Base-by-base conservation (phyloP, 2,329 filamentous ascomycete species). In the Macrophomina tecta region DNA sequence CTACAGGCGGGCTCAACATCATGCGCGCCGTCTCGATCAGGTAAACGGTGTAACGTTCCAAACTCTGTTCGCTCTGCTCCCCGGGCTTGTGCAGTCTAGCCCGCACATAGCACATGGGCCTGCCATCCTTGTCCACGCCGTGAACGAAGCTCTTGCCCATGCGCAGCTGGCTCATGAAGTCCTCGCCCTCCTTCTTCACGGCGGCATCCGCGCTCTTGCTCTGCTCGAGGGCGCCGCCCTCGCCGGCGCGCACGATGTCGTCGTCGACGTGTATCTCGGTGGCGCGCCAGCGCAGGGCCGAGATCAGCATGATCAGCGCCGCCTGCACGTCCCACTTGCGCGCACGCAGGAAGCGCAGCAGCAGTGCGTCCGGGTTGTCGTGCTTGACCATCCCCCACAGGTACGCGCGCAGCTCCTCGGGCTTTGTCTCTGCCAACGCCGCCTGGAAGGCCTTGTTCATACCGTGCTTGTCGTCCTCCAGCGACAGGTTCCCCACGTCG, bases 371-470 rank as follows among this genome's bases (percentile, higher is more conserved):
- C 0, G 95, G 95, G 76, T 98, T 89, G 75, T 99, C 95, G 73
- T 95, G 90, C 82, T 98, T 99, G 67, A 94, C 87, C 93, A 97
- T 97, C 71, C 83, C 86, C 95, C 95, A 98, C 75, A 98, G 91
- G 0, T 93, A 90, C 16, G 85, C 83, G 63, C 93, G 88, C 70
- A 99, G 87, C 51, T 90, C 85, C 73, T 96, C 92, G 0, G 94
- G 92, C 0, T 89, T 86, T 73, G 91, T 86, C 68, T 86, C 92
- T 58, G 90, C 89, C 9, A 99, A 80, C 0, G 93, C 92, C 48
- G 94, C 89, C 72, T 92, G 87, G 79, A 93, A 97, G 60, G 93
- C 89, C 79, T 94, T 95, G 45, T 87, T 91, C 79, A 95, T 91
- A 55, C 93, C 94, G 77, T 96, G 94, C 82, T 98, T 99, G 82